Evolutionary conservation across 1,284 basidiomycete genomes (phyloP).

Genomic region (Coniferiporia sulphurascens): DNA sequence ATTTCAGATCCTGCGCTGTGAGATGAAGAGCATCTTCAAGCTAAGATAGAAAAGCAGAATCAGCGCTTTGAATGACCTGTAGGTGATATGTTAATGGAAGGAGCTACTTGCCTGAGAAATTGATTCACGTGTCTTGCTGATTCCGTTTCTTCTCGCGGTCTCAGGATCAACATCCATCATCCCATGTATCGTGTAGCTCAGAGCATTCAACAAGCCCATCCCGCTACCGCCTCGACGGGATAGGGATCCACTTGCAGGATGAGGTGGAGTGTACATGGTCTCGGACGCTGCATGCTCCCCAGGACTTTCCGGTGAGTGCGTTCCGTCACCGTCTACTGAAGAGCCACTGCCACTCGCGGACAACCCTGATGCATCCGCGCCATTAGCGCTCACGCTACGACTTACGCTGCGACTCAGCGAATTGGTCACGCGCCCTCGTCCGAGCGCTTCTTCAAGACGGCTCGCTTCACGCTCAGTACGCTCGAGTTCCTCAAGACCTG

Average conservation of each 20-base stretch:
- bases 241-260: constrained; percentile 67
- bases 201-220: constrained; percentile 85
- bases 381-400: constrained; percentile 6
- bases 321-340: constrained; percentile 1
- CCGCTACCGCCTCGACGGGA: constrained; percentile 59
- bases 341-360: constrained; percentile 1
- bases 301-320: constrained; percentile 26
- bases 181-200: constrained; percentile 92
- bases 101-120: constrained; percentile 75
- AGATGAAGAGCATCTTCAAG: constrained; percentile 90
- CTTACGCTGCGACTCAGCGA: constrained; percentile 22
- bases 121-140: constrained; percentile 90
- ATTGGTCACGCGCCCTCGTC: constrained; percentile 41
- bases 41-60: constrained; percentile 36
- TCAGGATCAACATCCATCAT: constrained; percentile 99
- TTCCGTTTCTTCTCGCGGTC: constrained; percentile 86
- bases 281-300: constrained; percentile 21
- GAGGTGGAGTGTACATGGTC: constrained; percentile 58
- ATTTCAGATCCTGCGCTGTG: constrained; percentile 89
- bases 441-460: constrained; percentile 84
- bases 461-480: constrained; percentile 89
- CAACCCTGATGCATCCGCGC: background rate
- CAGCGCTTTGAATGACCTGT: background rate
- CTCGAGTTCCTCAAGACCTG: constrained; percentile 87
- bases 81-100: background rate